Evolutionary conservation across 495 filamentous ascomycete genomes (phyloP).

Genomic region (Tuber microsphaerosporum): DNA sequence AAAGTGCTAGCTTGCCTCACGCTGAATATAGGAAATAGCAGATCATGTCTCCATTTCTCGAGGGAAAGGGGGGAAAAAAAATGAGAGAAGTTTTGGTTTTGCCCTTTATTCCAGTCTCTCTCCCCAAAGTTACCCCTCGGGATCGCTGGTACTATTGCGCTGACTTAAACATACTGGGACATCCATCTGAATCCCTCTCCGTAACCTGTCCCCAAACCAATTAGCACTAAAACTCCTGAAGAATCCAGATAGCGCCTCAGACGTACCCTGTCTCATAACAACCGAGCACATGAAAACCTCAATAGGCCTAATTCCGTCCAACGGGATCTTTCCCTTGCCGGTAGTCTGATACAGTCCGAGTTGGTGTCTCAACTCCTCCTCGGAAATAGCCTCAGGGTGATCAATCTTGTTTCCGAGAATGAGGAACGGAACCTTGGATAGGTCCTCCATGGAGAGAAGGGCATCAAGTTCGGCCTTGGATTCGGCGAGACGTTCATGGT

Average conservation of each 20-base stretch:
- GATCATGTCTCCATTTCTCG: not conserved
- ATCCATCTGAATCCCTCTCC: conserved; percentile 74
- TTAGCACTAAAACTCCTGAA: conserved; percentile 13
- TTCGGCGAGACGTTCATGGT: conserved; percentile 85
- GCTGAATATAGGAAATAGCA: not conserved
- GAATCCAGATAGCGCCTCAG: conserved; percentile 14
- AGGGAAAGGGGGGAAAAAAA: not conserved
- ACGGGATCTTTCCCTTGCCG: conserved; percentile 91
- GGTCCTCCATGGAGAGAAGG: conserved; percentile 85
- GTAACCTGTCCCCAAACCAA: conserved; percentile 48
- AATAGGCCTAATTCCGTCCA: conserved; percentile 90
- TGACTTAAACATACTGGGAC: conserved; percentile 63
- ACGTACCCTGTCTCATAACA: conserved; percentile 87
- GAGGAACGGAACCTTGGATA: conserved; percentile 87
- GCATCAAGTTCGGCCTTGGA: conserved; percentile 95
- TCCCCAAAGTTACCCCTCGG: not conserved
- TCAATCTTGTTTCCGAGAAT: conserved; percentile 98
- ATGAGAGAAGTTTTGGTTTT: not conserved
- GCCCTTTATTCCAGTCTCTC: not conserved
- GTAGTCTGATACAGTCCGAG: conserved; percentile 93
- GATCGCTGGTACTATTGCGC: not conserved
- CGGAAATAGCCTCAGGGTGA: conserved; percentile 85
- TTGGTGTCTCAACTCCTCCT: conserved; percentile 86
- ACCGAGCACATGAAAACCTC: conserved; percentile 99
- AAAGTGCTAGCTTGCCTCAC: not conserved